phyloP scores from a whole-genome alignment of 441 rosid genomes.

The Euphorbia celastroides region DNA sequence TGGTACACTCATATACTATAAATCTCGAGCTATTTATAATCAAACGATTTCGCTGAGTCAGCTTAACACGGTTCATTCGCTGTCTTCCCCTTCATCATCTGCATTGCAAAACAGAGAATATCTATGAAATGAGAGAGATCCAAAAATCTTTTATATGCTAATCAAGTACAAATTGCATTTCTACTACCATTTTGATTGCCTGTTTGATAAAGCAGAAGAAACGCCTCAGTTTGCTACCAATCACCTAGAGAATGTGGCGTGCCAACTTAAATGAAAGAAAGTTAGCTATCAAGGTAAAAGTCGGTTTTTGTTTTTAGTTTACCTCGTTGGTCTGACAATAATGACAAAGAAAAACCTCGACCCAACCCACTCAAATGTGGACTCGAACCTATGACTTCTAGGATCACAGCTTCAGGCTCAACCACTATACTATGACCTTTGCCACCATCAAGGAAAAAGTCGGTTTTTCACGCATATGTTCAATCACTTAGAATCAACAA shows the following conservation, averaged over 20 bases:
- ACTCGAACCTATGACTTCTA: no score
- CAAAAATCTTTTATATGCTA: neutral
- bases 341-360: no score
- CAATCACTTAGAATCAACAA: no score
- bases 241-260: no score
- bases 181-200: neutral
- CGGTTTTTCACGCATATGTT: no score
- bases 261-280: no score
- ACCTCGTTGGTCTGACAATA: no score
- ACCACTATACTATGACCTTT: no score
- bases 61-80: constrained; percentile 29
- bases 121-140: neutral
- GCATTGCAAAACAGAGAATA: neutral
- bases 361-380: no score
- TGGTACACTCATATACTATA: constrained; percentile 17
- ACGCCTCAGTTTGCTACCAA: neutral
- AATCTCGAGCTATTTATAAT: constrained; percentile 14
- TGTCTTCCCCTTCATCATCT: constrained; percentile 44
- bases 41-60: constrained; percentile 14
- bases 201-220: neutral
- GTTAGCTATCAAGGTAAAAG: neutral
- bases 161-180: neutral
- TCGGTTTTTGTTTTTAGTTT: no score
- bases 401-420: no score
- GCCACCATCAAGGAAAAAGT: no score